Evolutionary conservation across 2,329 filamentous ascomycete species (phyloP), one percentile per base, ranked within the genome.

Genomic region (Annulohypoxylon truncatum): DNA sequence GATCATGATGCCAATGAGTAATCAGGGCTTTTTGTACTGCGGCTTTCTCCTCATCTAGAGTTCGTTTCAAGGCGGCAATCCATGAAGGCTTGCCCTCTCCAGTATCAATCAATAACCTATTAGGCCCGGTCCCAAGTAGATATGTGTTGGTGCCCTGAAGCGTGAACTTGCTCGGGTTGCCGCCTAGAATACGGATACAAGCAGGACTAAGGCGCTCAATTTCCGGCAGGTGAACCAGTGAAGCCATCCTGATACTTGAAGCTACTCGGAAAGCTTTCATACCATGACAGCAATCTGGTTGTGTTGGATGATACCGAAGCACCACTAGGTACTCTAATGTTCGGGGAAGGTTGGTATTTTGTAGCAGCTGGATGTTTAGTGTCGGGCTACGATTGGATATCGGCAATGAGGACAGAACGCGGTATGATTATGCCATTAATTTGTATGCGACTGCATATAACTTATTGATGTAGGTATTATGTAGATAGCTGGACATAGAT

Each of bases 1-100:
- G 96, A 75, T 99, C 96, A 42, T 82, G 86, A 76, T 99, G 96
- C 93, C 94, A 97, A 78, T 99, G 96, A 0, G 94, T 96, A 51
- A 99, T 83, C 20, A 99, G 83, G 0, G 90, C 89, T 15, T 84
- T 82, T n/a, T 87, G 83, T 22, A 98, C 82, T 0, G 83, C 86
- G 18, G 91, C 90, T 22, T 89, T 85, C 76, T 97, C 92, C 22
- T 87, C 80, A 5, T 82, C 78, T 2, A 98, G 84, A 0, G 90
- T 87, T 3, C 83, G 80, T 68, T 87, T 85, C 33, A 99, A 80
- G 0, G 87, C 85, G 0, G 84, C 78, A 42, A 88, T 84, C 95
- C 95, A 99, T 31, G 86, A 84, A 1, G 89, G 87, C 62, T 83
- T 87, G 48, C 95, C 96, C 78, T 97, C 91, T 51, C 92, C 96